phyloP scores from a whole-genome alignment of 306 rosid genomes.

The Betula pendula region DNA sequence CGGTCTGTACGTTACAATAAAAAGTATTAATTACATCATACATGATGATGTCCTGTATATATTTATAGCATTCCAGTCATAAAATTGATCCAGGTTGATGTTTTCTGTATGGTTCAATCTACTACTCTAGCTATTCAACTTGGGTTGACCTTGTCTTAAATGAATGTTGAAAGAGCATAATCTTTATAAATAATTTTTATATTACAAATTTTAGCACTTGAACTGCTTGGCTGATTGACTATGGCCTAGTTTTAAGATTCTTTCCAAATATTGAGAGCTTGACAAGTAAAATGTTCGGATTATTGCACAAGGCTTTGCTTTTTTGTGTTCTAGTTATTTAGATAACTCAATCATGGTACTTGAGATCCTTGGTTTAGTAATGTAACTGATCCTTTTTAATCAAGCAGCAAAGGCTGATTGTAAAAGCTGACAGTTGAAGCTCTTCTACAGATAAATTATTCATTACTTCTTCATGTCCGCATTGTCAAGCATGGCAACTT shows the following conservation, averaged over 20 bases:
- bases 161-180: not conserved
- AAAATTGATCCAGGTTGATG: not conserved
- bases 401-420: conserved; percentile 11
- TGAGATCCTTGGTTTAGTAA: not conserved
- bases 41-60: not conserved
- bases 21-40: too few relatives aligned
- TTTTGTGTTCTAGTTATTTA: conserved; percentile 3
- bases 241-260: not conserved
- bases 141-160: not conserved
- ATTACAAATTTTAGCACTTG: not conserved
- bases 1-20: too few relatives aligned
- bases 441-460: conserved; percentile 48
- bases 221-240: not conserved
- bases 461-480: conserved; percentile 52
- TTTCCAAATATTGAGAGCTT: not conserved
- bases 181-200: not conserved
- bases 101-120: not conserved
- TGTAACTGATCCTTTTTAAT: not conserved
- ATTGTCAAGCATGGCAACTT: conserved; percentile 39
- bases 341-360: not conserved
- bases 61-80: not conserved
- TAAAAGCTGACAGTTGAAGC: conserved; percentile 27
- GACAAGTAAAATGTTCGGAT: not conserved
- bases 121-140: not conserved
- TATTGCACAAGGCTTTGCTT: not conserved